A percentile compares a stretch with the other conserved stretches of the same genome.
Conservation (phyloP, 805 yeast species). For the Barnettozyma vustinii region DNA sequence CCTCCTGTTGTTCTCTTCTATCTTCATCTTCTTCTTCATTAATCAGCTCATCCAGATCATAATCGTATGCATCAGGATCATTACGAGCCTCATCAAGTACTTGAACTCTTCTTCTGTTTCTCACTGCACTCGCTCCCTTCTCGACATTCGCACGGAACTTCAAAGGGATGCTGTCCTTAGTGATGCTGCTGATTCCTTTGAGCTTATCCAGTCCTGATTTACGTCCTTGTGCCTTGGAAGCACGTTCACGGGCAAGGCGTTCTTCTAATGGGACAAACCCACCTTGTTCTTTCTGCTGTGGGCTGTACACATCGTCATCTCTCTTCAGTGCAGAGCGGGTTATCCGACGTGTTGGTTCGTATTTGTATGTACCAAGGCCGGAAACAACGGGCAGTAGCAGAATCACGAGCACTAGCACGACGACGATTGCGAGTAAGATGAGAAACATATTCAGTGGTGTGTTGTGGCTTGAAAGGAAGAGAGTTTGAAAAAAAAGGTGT, state of each 20-base stretch:
- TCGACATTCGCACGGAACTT: conserved; percentile 12
- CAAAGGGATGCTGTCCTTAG: conserved; percentile 21
- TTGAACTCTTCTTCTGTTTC: conserved; percentile 18
- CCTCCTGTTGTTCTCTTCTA: conserved; percentile 11
- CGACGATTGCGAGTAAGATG: conserved; percentile 32
- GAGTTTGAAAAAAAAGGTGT: background rate
- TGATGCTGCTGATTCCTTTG: conserved; percentile 12
- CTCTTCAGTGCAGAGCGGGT: background rate
- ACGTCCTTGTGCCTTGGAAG: conserved; percentile 9
- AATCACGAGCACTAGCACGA: conserved; percentile 36
- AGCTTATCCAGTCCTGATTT: conserved; percentile 8
- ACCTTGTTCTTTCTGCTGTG: background rate
- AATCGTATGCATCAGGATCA: conserved; percentile 24
- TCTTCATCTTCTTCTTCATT: conserved; percentile 17
- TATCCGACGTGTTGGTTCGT: conserved; percentile 5
- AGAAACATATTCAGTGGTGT: background rate
- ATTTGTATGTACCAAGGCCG: conserved; percentile 41
- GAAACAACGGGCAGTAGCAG: conserved; percentile 44
- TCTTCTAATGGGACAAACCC: conserved; percentile 24
- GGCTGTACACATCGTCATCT: background rate
- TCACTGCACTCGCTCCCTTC: background rate
- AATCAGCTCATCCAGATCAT: conserved; percentile 24
- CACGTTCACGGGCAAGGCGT: conserved; percentile 8
- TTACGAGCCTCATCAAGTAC: conserved; percentile 1
- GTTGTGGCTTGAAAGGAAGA: background rate